A percentile compares a stretch with the other conserved stretches of the same genome.
These are phyloP conservation scores for Borovskyia barvae DNA, from an alignment of 208 protist species.

Conservation along the genomic window DNA sequence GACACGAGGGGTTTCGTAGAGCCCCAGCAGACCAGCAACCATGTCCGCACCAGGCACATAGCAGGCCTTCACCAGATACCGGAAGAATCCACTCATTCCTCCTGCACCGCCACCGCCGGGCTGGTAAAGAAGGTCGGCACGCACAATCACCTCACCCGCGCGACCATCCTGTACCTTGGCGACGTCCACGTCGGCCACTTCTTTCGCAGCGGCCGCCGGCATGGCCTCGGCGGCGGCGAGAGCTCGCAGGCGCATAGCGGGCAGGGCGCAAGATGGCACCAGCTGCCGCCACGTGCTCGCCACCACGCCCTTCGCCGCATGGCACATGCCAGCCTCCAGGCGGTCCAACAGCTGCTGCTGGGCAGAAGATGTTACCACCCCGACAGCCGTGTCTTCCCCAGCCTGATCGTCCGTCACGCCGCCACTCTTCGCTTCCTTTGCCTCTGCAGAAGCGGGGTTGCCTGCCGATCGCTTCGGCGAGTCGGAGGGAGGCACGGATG, in stretches of 20 bases:
- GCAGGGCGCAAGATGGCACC: not conserved
- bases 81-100: conserved; percentile 81
- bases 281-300: conserved; percentile 23
- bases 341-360: conserved; percentile 36
- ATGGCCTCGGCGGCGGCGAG: not conserved
- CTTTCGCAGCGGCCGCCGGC: no score
- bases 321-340: conserved; percentile 55
- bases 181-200: not conserved
- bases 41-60: conserved; percentile 60
- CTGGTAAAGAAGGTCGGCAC: conserved; percentile 30
- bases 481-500: not conserved
- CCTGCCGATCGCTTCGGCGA: not conserved
- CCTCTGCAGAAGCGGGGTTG: not conserved
- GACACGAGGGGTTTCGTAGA: conserved; percentile 18
- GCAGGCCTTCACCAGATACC: conserved; percentile 41
- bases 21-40: conserved; percentile 43
- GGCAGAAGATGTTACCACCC: conserved; percentile 21
- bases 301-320: conserved; percentile 46
- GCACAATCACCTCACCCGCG: not conserved
- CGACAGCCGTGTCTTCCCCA: conserved; percentile 40
- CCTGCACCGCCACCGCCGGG: conserved; percentile 66
- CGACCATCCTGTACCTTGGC: not conserved
- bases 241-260: not conserved
- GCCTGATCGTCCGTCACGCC: not conserved
- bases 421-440: not conserved